A percentile compares a stretch with the other conserved stretches of the same genome.
phyloP scores from a whole-genome alignment of 139 green algal species.

The Chlamydomonas incerta region DNA sequence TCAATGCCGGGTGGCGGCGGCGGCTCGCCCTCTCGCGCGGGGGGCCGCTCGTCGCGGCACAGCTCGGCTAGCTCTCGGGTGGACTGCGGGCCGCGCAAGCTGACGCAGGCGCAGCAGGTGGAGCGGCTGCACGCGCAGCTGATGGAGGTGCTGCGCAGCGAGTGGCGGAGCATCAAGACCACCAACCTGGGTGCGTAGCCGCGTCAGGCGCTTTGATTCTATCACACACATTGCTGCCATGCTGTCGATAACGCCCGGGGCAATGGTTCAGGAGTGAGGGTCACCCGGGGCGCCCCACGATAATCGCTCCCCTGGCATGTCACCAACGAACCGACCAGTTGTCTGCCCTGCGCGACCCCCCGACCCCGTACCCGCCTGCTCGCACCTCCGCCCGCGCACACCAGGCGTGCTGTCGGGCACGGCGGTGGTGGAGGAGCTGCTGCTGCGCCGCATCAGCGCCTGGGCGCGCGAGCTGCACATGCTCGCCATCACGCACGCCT shows the following conservation, averaged over 20 bases:
- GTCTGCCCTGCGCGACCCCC: not conserved
- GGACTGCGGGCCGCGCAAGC: constrained; percentile 24
- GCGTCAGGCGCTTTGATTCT: too few species aligned
- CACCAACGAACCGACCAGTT: too few species aligned
- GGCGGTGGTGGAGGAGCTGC: constrained; percentile 48
- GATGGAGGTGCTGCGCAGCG: constrained; percentile 31
- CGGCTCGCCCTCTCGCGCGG: too few species aligned
- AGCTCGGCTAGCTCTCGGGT: not conserved
- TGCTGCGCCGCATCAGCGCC: constrained; percentile 35
- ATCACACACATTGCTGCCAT: too few species aligned
- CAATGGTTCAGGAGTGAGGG: too few species aligned
- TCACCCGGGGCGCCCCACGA: too few species aligned
- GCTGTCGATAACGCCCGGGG: too few species aligned
- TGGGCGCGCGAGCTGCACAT: constrained; percentile 34
- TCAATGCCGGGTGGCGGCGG: too few species aligned
- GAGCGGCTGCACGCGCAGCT: constrained; percentile 28
- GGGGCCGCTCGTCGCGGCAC: too few species aligned
- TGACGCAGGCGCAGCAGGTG: constrained; percentile 20
- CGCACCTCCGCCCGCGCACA: not conserved
- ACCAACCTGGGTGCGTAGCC: constrained; percentile 26
- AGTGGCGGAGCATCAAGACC: constrained; percentile 18
- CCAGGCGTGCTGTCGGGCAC: constrained; percentile 51
- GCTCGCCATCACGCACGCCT: constrained; percentile 18
- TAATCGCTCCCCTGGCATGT: too few species aligned
- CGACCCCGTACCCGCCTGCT: not conserved